A percentile compares a stretch with the other conserved stretches of the same genome.
These are phyloP conservation scores for Brassica rapa DNA, from an alignment of 345 rosid genomes.

Conservation along the genomic window DNA sequence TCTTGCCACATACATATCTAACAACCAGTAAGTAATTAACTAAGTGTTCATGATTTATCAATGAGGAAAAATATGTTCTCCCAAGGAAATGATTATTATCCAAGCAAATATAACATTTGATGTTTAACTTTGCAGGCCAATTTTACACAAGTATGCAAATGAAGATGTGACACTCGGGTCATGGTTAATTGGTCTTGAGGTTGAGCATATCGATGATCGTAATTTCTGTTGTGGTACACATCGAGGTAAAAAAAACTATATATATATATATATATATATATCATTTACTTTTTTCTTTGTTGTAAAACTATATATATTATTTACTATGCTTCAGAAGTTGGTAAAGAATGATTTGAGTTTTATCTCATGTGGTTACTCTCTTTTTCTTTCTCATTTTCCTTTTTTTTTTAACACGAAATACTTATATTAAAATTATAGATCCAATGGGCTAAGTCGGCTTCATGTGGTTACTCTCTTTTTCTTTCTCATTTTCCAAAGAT, in stretches of 20 bases:
- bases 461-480: not conserved
- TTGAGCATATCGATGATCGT: conserved; percentile 82
- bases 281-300: too few relatives aligned
- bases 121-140: conserved; percentile 52
- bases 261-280: not conserved
- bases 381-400: not conserved
- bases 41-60: not conserved
- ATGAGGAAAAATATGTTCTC: not conserved
- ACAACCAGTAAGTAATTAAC: conserved; percentile 67
- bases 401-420: too few relatives aligned
- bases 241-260: conserved; percentile 56
- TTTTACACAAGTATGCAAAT: conserved; percentile 90
- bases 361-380: conserved; percentile 4
- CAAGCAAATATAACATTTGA: not conserved
- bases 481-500: conserved; percentile 44
- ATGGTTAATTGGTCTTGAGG: conserved; percentile 96
- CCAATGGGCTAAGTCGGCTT: too few relatives aligned
- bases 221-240: conserved; percentile 89
- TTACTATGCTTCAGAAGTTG: not conserved
- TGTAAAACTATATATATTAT: too few relatives aligned
- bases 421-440: too few relatives aligned
- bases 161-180: conserved; percentile 97
- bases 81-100: not conserved
- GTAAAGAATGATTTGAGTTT: not conserved
- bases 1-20: conserved; percentile 83